Evolutionary conservation across 306 rosid species (phyloP), one percentile per base, ranked within the genome.

Genomic region (Glycine latifolia): DNA sequence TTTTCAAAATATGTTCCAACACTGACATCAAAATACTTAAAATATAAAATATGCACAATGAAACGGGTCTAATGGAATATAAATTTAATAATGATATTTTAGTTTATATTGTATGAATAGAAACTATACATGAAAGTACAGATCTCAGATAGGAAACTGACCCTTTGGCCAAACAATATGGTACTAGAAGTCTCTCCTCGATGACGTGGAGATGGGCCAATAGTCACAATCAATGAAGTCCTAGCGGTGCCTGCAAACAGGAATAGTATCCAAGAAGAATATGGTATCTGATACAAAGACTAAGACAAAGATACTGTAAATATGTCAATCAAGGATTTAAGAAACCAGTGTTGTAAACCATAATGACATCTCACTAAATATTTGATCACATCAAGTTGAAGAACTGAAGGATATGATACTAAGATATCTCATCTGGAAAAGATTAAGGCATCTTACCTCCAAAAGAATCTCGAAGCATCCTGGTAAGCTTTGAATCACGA

Each of bases 131-230:
- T 49, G 56, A 8, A 53, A 78, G 74, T 47, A 73, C 10, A 81
- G 35, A 56, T 54, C 41, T 75, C 71, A 69, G 66, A 39, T 26
- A 82, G 67, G 73, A 85, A 83, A 82, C 98, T 76, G 46, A 92
- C 99, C 98, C 99, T 87, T 86, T 95, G 99, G 55, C 97, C 99
- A 77, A 95, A 95, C 79, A 90, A 79, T 81, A 95, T 93, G 83
- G 99, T 93, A 87, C 98, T 93, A 26, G 97, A 72, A 80, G 99
- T 95, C 90, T 95, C 99, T 84, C 99, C 99, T 73, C 99, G 92
- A 86, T 95, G 99, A 49, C 97, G 97, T 69, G 98, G 99, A 73
- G 99, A 95, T 59, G 98, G 99, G 58, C 98, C 99, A 85, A 95
- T 89, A 67, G 99, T 95, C 88, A 93, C 94, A 88, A 95, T 90